A percentile compares a stretch with the other conserved stretches of the same genome.
These are phyloP conservation scores for Colletotrichum brevisporum DNA, from an alignment of 2,329 filamentous ascomycete genomes.

Conservation along the genomic window DNA sequence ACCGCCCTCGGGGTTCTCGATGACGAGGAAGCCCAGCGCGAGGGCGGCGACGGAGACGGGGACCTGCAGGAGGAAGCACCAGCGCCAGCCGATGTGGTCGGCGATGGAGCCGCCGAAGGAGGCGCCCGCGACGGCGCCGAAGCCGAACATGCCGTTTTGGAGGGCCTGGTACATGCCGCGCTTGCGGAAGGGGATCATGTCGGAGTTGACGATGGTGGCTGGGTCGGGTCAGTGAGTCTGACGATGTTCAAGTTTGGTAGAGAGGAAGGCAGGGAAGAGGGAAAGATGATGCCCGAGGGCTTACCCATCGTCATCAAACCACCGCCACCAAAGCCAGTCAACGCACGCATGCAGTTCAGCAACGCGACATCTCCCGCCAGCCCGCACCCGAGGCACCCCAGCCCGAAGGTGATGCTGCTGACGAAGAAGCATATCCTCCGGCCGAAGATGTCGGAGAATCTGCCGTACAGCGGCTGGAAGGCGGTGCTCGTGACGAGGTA, in stretches of 20 bases:
- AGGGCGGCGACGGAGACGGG: constrained; percentile 71
- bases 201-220: constrained; percentile 71
- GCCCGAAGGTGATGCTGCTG: constrained; percentile 72
- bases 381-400: constrained; percentile 76
- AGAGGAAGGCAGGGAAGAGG: no score
- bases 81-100: constrained; percentile 77
- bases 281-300: constrained; percentile 28
- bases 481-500: constrained; percentile 80
- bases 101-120: constrained; percentile 76
- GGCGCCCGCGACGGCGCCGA: constrained; percentile 74
- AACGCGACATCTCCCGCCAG: constrained; percentile 70
- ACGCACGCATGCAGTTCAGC: constrained; percentile 75
- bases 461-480: constrained; percentile 80
- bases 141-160: constrained; percentile 73
- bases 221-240: not conserved
- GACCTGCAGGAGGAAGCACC: constrained; percentile 75
- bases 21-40: constrained; percentile 65
- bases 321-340: constrained; percentile 79
- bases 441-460: constrained; percentile 79
- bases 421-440: constrained; percentile 74
- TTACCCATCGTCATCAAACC: constrained; percentile 79
- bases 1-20: constrained; percentile 59
- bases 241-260: no score
- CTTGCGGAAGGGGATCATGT: constrained; percentile 71
- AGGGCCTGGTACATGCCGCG: constrained; percentile 73